phyloP scores from a whole-genome alignment of 176 grass and related monocot genomes.

The Bromus sterilis region DNA sequence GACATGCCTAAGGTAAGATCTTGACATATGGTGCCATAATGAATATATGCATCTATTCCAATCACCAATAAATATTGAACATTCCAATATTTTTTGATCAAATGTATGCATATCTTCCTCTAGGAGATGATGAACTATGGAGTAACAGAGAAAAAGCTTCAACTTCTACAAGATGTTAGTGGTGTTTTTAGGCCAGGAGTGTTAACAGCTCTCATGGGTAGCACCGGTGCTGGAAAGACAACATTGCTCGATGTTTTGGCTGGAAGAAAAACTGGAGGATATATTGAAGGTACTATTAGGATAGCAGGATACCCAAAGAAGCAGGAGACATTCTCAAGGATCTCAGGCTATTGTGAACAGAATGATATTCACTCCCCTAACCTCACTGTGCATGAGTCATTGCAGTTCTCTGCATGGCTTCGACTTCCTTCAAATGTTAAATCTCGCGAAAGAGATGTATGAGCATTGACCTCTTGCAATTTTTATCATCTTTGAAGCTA shows the following conservation, averaged over 20 bases:
- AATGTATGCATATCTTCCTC: constrained; percentile 10
- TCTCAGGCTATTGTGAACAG: constrained; percentile 82
- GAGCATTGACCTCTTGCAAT: constrained; percentile 7
- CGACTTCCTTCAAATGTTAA: constrained; percentile 63
- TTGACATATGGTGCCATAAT: neutral
- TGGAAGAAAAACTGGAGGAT: constrained; percentile 85
- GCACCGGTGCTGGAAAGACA: constrained; percentile 89
- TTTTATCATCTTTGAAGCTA: neutral
- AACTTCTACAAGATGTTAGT: constrained; percentile 62
- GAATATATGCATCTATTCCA: neutral
- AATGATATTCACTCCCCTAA: constrained; percentile 70
- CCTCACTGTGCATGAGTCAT: constrained; percentile 58
- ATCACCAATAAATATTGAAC: neutral
- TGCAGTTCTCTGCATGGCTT: constrained; percentile 71
- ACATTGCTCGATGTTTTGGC: constrained; percentile 85
- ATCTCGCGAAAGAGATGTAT: constrained; percentile 57
- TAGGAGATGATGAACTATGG: constrained; percentile 55
- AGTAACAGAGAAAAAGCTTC: constrained; percentile 63
- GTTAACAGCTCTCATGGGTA: constrained; percentile 74
- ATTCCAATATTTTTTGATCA: constrained; percentile 8
- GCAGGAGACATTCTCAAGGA: constrained; percentile 68
- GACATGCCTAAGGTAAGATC: constrained; percentile 64
- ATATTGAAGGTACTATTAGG: constrained; percentile 59
- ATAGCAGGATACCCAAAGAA: constrained; percentile 73
- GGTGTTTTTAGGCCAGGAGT: constrained; percentile 70